Evolutionary conservation across 2,329 filamentous ascomycete species (phyloP), one percentile per base, ranked within the genome.

Genomic region (Westerdykella aurantiaca): DNA sequence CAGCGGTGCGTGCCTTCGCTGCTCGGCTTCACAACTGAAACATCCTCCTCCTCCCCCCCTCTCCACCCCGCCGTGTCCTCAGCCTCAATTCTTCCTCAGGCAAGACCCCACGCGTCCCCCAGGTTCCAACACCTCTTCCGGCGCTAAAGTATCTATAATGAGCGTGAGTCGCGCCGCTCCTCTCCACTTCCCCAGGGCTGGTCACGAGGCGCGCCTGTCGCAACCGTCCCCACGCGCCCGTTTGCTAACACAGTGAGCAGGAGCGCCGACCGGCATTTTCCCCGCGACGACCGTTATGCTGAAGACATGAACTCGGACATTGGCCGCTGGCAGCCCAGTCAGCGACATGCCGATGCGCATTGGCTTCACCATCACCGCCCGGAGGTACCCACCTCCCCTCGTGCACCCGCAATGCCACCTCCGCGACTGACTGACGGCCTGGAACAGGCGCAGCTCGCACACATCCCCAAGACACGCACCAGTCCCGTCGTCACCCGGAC

Each of bases 231-330:
- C 41, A 17, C 29, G 22, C 42, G 35, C 41, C 31, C 41, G 38
- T 21, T 18, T 45, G 48, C 62, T 66, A 54, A 66, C 55, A 49
- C 51, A 46, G 47, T 44, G 29, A 41, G 42, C 47, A 55, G 46
- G 38, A 47, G 35, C 46, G 53, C 54, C 51, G 47, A 44, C 47
- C 42, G 41, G 47, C 49, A 47, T 63, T 57, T 48, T 43, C 29
- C 38, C 41, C 22, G 38, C 44, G 43, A 47, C 54, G 39, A 49
- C 47, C 49, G 58, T 48, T 60, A 68, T 68, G 63, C 59, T 51
- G 49, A 60, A 56, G 63, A 64, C 53, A 66, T 66, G 63, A 64
- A 58, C 45, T 59, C 33, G 33, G 63, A 67, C 49, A 60, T 57
- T 47, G 55, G 56, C 51, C 58, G 53, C 49, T 61, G 62, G 60